phyloP scores from a whole-genome alignment of 2,329 filamentous ascomycete genomes.

The Cadophora luteo-olivacea region DNA sequence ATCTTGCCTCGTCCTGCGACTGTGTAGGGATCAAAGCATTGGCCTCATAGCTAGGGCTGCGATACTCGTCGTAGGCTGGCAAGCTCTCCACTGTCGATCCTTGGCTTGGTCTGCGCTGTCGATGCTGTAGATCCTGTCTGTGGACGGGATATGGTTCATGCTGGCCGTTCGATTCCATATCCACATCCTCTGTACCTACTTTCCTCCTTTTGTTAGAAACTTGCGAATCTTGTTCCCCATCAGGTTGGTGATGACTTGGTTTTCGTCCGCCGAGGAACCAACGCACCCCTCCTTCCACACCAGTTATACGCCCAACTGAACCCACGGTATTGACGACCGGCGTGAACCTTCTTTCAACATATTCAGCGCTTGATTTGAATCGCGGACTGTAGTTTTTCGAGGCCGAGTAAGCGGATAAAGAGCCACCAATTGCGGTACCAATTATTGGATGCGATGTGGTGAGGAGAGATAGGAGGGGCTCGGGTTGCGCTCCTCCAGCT shows the following conservation, averaged over 20 bases:
- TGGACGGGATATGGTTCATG: slow-evolving; percentile 41
- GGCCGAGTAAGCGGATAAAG: slow-evolving; percentile 82
- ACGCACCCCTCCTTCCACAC: slow-evolving; percentile 84
- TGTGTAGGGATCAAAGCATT: slow-evolving; percentile 48
- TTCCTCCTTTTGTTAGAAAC: slow-evolving; percentile 65
- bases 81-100: slow-evolving; percentile 69
- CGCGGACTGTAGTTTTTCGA: slow-evolving; percentile 91
- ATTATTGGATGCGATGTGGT: slow-evolving; percentile 88
- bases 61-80: slow-evolving; percentile 82
- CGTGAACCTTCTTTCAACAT: slow-evolving; percentile 86
- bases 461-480: slow-evolving; percentile 85
- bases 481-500: slow-evolving; percentile 53
- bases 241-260: slow-evolving; percentile 44
- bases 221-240: slow-evolving; percentile 52
- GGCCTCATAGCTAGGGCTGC: slow-evolving; percentile 78
- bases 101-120: slow-evolving; percentile 40
- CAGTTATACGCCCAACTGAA: slow-evolving; percentile 82
- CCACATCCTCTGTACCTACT: slow-evolving; percentile 52
- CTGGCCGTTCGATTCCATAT: slow-evolving; percentile 43
- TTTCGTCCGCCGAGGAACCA: slow-evolving; percentile 74
- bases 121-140: slow-evolving; percentile 40
- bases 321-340: slow-evolving; percentile 88
- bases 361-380: slow-evolving; percentile 88
- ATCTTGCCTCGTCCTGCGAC: slow-evolving; percentile 38
- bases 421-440: slow-evolving; percentile 83